Conservation (phyloP, 2,329 filamentous ascomycete species). For the Sporothrix euskadiensis region DNA sequence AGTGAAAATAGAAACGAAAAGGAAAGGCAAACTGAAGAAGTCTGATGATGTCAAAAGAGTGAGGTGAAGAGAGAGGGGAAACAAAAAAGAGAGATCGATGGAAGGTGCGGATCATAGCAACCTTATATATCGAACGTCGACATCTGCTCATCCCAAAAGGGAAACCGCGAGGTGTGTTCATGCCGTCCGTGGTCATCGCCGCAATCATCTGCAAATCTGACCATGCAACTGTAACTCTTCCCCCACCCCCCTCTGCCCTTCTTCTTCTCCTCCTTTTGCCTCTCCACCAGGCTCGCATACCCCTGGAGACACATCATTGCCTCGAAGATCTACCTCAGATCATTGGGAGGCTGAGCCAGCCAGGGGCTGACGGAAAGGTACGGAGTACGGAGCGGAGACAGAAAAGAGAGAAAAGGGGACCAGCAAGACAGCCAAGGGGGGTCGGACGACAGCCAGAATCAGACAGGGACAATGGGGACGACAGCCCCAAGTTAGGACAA, state of each 20-base stretch:
- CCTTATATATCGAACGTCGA: constrained; percentile 18
- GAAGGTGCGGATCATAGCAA: constrained; percentile 22
- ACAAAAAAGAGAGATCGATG: constrained; percentile 3
- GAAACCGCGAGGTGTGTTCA: not conserved
- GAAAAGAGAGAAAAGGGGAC: not conserved
- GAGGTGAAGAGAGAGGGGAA: constrained; percentile 12
- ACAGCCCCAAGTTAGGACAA: constrained; percentile 1
- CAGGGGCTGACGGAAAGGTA: not conserved
- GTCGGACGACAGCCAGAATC: not conserved
- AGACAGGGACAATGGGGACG: not conserved
- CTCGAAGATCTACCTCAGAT: constrained; percentile 19
- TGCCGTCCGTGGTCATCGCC: constrained; percentile 21
- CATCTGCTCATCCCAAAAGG: not conserved
- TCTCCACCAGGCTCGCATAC: not conserved
- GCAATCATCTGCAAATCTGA: constrained; percentile 19
- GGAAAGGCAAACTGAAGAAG: not conserved
- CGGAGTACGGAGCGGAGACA: not conserved
- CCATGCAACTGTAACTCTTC: constrained; percentile 2
- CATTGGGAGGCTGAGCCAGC: constrained; percentile 21
- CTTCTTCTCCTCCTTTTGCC: not conserved
- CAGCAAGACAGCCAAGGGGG: not conserved
- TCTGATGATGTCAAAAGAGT: not conserved
- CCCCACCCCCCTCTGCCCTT: not conserved
- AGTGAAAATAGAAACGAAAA: not conserved
- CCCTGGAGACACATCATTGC: constrained; percentile 16